Percentiles rank a stretch among this genome's conserved stretches.
Evolutionary conservation across 106 monocot species (phyloP).

Genomic region (Dactylorhiza incarnata): DNA sequence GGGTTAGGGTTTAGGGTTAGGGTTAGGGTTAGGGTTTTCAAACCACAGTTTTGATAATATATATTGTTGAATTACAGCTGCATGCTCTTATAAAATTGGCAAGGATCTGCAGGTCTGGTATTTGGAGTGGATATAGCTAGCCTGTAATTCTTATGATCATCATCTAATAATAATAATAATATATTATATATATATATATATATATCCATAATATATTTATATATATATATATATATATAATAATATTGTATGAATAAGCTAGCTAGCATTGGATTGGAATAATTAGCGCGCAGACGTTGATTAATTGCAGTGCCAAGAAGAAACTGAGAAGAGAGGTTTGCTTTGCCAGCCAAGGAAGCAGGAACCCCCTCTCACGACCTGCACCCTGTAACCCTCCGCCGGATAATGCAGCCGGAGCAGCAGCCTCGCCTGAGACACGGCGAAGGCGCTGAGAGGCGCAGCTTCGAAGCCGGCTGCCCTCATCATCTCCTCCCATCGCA

Average conservation of each 20-base stretch:
- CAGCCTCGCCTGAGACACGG: constrained; percentile 74
- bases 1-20: constrained; percentile 47
- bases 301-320: constrained; percentile 69
- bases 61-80: background rate
- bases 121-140: no score
- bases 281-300: background rate
- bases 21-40: constrained; percentile 42
- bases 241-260: no score
- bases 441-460: constrained; percentile 44
- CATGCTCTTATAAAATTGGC: no score
- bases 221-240: background rate
- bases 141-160: background rate
- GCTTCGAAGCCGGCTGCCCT: constrained; percentile 29
- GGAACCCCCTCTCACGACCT: constrained; percentile 34
- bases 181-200: background rate
- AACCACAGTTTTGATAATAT: background rate
- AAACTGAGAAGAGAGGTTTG: constrained; percentile 87
- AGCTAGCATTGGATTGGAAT: background rate
- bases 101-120: no score
- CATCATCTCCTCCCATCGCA: constrained; percentile 63
- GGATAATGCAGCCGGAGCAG: constrained; percentile 86
- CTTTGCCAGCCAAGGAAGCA: constrained; percentile 87
- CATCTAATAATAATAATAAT: background rate
- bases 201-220: background rate
- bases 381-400: constrained; percentile 75